A percentile compares a stretch with the other conserved stretches of the same genome.
These are phyloP conservation scores for Monosporascus sp. DNA, from an alignment of 2,329 filamentous ascomycete genomes.

Conservation along the genomic window DNA sequence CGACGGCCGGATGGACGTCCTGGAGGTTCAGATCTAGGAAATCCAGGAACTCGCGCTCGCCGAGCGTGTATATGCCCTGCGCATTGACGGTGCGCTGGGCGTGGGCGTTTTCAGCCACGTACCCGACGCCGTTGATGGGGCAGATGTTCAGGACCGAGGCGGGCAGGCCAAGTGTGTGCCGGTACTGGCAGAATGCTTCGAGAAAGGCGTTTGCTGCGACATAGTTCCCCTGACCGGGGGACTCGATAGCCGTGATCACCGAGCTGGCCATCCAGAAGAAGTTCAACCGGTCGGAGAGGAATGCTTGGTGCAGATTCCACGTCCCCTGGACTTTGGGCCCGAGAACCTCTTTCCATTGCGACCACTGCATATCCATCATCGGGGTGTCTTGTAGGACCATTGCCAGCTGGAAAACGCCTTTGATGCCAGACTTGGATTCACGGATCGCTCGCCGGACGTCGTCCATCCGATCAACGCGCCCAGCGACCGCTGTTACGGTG, in stretches of 20 bases:
- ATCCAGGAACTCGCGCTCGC: constrained; percentile 20
- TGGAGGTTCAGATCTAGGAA: constrained; percentile 16
- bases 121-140: constrained; percentile 22
- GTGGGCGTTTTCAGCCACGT: constrained; percentile 19
- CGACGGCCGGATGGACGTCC: constrained; percentile 3
- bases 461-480: constrained; percentile 10
- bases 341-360: constrained; percentile 30
- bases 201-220: constrained; percentile 31
- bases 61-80: constrained; percentile 15
- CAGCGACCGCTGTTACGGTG: constrained; percentile 8
- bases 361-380: constrained; percentile 22
- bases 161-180: constrained; percentile 25
- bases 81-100: constrained; percentile 17
- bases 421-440: constrained; percentile 9
- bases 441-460: constrained; percentile 12
- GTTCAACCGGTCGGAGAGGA: constrained; percentile 21
- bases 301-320: constrained; percentile 32
- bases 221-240: constrained; percentile 31
- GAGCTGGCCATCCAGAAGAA: constrained; percentile 33
- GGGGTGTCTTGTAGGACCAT: constrained; percentile 17
- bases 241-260: constrained; percentile 24
- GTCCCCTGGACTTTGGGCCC: constrained; percentile 37
- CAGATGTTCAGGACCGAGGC: constrained; percentile 33
- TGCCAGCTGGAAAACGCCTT: constrained; percentile 19
- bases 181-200: constrained; percentile 29